Base-by-base conservation (phyloP, 108 stramenopile genomes). In the Pseudonitzschia delicatissima region DNA sequence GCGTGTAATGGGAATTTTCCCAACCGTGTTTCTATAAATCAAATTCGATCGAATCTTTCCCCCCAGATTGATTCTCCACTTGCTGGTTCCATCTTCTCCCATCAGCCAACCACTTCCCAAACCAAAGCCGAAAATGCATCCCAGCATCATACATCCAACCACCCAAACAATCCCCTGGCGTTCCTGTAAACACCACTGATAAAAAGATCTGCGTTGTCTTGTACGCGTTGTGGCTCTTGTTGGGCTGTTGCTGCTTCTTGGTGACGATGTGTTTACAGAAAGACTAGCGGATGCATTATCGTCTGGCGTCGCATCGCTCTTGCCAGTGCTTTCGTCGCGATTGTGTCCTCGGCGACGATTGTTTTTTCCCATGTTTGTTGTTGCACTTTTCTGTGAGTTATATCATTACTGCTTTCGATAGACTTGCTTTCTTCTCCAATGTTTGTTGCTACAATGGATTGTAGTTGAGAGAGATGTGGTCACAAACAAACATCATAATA, bases 101-200 rank as follows among this genome's bases (percentile, higher is more conserved):
- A 85, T 82, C 27, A 89, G 61, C 48, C 68, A 77, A 12, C 88
- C 85, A 31, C 72, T 69, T 4, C 88, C 88, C 21, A 84, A 64
- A 17, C 73, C 81, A 64, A 89, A 86, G 23, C 85, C 88, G 11
- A 89, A 29, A 3, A 89, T 39, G 5, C 63, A 64, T 31, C 83
- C 85, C 28, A 86, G 15, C 52, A 65, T 13, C 6, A 79, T 81
- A 61, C 81, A 85, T 4, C 59, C 77, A 37, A 78, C 28, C 0
- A 89, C 71, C 82, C 87, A 86, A 0, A 73, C 3, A 39, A 88
- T 36, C 12, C 85, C 68, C 29, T 88, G 78, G 1, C 71, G 82
- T 74, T 88, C 82, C 57, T 66, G 40, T 17, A 69, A 34, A 27
- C 73, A 67, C 81, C 83, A 83, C n/a, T 72, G 47, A n/a, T 50